Conservation (phyloP, 2,329 filamentous ascomycete genomes). For the Xylariaceae sp. region DNA sequence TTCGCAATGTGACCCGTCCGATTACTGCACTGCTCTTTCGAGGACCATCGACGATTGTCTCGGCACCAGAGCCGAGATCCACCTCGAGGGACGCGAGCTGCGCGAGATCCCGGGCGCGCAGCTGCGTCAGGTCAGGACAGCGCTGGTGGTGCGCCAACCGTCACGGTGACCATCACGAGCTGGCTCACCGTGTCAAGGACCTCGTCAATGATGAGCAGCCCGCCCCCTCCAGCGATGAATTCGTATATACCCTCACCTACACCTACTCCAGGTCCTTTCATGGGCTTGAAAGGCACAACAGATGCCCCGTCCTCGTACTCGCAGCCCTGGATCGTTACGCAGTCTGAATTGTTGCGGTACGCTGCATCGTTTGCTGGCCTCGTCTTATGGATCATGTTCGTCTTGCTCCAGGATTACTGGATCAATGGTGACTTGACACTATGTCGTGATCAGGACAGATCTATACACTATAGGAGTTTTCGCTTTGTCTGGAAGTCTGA, state of each 20-base stretch:
- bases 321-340: constrained; percentile 22
- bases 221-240: too few species aligned
- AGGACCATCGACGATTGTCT: constrained; percentile 26
- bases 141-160: constrained; percentile 10
- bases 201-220: too few species aligned
- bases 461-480: too few species aligned
- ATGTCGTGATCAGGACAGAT: constrained; percentile 3
- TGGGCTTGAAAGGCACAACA: constrained; percentile 9
- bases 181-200: constrained; percentile 1
- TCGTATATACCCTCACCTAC: constrained; percentile 1
- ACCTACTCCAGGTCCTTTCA: constrained; percentile 13
- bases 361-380: constrained; percentile 20
- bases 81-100: constrained; percentile 24
- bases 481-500: too few species aligned
- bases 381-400: constrained; percentile 20
- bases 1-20: constrained; percentile 25
- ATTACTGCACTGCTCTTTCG: constrained; percentile 25
- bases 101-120: constrained; percentile 23
- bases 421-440: constrained; percentile 17
- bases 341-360: constrained; percentile 11
- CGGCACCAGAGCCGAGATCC: constrained; percentile 24
- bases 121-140: constrained; percentile 22
- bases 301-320: constrained; percentile 13
- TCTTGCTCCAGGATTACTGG: constrained; percentile 23
- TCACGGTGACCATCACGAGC: constrained; percentile 18